Evolutionary conservation across 306 rosid species (phyloP).

Genomic region (Trifolium pratense): DNA sequence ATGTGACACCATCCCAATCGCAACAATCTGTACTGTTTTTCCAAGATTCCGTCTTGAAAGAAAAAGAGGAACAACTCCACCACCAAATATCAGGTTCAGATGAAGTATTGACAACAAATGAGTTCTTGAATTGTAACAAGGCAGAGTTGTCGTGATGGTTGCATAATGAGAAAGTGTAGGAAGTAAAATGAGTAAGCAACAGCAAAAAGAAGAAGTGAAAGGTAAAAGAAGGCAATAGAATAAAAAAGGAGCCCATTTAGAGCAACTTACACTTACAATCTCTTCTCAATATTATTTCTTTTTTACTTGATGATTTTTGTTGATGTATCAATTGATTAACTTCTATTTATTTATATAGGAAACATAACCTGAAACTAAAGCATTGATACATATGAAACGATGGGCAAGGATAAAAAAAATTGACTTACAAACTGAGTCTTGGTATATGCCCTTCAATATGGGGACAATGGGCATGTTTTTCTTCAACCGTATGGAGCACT

Average conservation of each 20-base stretch:
- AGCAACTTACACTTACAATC: too few relatives aligned
- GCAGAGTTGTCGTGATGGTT: background rate
- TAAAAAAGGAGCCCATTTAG: background rate
- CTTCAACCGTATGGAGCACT: too few relatives aligned
- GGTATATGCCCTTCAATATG: background rate
- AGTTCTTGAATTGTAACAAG: constrained; percentile 29
- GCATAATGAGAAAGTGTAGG: constrained; percentile 7
- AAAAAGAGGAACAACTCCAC: background rate
- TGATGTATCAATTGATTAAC: background rate
- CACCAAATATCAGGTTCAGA: background rate
- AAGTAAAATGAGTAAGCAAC: background rate
- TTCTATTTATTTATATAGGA: background rate
- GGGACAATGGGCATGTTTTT: too few relatives aligned
- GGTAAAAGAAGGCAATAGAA: background rate
- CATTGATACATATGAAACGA: background rate
- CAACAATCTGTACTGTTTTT: background rate
- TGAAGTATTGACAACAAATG: background rate
- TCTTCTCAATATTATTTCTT: background rate
- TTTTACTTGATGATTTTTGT: background rate
- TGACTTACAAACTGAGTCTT: background rate
- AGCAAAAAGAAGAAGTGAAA: background rate
- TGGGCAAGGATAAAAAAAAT: too few relatives aligned
- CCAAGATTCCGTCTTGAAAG: background rate
- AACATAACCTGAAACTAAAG: background rate
- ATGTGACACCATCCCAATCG: background rate